phyloP scores from a whole-genome alignment of 768 basidiomycete genomes.

The Pleurotus sapidus region DNA sequence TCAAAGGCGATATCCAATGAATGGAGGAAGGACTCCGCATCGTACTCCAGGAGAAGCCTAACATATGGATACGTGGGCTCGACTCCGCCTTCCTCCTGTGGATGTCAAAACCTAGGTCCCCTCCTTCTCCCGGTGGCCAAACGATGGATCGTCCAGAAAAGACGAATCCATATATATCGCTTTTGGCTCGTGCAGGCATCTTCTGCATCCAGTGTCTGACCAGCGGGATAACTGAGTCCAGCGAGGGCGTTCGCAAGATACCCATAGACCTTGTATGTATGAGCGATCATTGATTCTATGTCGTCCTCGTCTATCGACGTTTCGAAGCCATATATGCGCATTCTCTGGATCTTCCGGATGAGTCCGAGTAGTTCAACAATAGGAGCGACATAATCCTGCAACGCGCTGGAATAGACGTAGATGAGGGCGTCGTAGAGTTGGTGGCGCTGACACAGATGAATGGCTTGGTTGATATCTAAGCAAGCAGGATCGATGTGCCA shows the following conservation, averaged over 20 bases:
- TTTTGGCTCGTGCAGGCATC: constrained; percentile 71
- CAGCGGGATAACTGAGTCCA: constrained; percentile 86
- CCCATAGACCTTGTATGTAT: constrained; percentile 90
- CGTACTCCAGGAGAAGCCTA: constrained; percentile 79
- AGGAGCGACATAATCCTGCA: constrained; percentile 87
- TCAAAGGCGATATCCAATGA: constrained; percentile 94
- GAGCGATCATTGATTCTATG: constrained; percentile 58
- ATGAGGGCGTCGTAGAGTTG: constrained; percentile 91
- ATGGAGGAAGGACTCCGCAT: constrained; percentile 92
- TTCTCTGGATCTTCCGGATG: constrained; percentile 64
- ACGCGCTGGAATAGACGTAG: constrained; percentile 87
- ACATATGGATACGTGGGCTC: constrained; percentile 92
- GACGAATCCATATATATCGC: constrained; percentile 75
- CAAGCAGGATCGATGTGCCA: constrained; percentile 94
- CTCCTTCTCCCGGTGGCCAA: constrained; percentile 76
- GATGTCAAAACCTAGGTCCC: constrained; percentile 71
- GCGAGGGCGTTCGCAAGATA: constrained; percentile 81
- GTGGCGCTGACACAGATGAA: constrained; percentile 79
- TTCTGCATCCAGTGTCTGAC: constrained; percentile 60
- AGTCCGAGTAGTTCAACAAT: constrained; percentile 81
- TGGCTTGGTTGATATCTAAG: constrained; percentile 91
- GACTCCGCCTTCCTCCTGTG: constrained; percentile 65
- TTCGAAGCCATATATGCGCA: constrained; percentile 37
- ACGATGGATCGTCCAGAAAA: constrained; percentile 78
- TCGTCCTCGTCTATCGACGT: constrained; percentile 25